Base-by-base conservation (phyloP, 164 flowering plant genomes). In the Annona squamosa region DNA sequence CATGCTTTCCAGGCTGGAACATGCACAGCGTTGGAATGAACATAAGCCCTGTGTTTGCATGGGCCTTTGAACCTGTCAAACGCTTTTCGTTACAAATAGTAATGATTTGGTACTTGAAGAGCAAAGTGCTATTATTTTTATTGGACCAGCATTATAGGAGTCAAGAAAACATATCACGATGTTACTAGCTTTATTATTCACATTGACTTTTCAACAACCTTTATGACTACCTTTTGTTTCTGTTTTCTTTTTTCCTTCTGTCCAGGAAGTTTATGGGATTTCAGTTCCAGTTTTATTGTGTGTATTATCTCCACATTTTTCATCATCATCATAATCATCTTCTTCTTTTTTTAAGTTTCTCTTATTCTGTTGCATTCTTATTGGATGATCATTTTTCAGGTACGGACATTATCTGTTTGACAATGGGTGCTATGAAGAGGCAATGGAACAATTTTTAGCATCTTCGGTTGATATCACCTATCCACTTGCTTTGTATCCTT, bases 381-480 rank as follows among this genome's bases (percentile, higher is more conserved):
- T 7, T 16, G n/a, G 16, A 59, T 61, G 52, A 26, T 16, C 26
- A 4, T 77, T 78, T 69, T 78, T 77, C 87, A 90, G 94, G 79
- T 96, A 89, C 84, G 99, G 95, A 63, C 98, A 92, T 78, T 79
- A 87, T 82, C 85, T 96, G 46, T 93, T 91, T 81, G 97, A 96
- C 56, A 96, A 83, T 83, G 92, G 90, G 68, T 87, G 85, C 91
- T 92, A 93, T 75, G 98, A 96, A 84, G 96, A 93, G 73, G 98
- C 99, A 70, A 93, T 96, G 98, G 98, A 96, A 71, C 97, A 96
- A 66, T 96, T 96, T 84, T 69, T 84, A 79, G 92, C 89, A 76
- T 94, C 99, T 79, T 95, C 90, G 85, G 97, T 91, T 9, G 97
- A 96, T 74, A 88, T 93, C 70, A 90, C 91, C 9, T 90, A 92